Evolutionary conservation across 202 grass and related monocot species (phyloP), one percentile per base, ranked within the genome.

Genomic region (Panicum hallii): DNA sequence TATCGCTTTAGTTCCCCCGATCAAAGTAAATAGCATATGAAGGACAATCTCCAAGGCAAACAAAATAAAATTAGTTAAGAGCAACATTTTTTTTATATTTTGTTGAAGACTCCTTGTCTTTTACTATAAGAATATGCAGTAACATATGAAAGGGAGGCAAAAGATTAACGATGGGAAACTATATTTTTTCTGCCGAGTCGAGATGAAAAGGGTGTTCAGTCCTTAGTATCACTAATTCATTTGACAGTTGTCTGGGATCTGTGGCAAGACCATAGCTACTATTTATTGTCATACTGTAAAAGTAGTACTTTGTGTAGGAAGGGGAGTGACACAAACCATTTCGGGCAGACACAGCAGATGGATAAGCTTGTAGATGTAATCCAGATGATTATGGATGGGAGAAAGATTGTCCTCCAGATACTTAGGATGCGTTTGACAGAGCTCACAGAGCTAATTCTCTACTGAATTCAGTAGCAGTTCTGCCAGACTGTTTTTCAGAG

Each of bases 311-410:
- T 32, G 11, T 26, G 38, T 58, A 85, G 4, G 28, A 2, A 85
- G 19, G 55, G 1, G 8, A 83, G 20, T 64, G 13, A 65, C 50
- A 75, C 82, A 55, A 52, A 75, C 82, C 71, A 84, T 84, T 42
- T 84, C 71, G 75, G 82, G 82, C 13, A 75, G 82, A 42, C 60
- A 84, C 71, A 84, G 9, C 34, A 84, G 46, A 75, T 32, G 47
- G 48, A 75, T 56, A 55, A 75, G 60, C 58, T 67, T 84, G 82
- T 75, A 84, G 34, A 48, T 71, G 70, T 85, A 85, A 41, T 42
- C 13, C 46, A 45, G 48, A 34, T 32, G 10, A 67, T 34, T 19
- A 5, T 75, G 36, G 14, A 13, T 66, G 6, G 5, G 30, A 65
- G 6, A 65, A 17, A 65, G 32, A 38, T 65, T 61, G 57, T 60